Conservation (phyloP, 1,139 yeast genomes). For the Pichia sp. region DNA sequence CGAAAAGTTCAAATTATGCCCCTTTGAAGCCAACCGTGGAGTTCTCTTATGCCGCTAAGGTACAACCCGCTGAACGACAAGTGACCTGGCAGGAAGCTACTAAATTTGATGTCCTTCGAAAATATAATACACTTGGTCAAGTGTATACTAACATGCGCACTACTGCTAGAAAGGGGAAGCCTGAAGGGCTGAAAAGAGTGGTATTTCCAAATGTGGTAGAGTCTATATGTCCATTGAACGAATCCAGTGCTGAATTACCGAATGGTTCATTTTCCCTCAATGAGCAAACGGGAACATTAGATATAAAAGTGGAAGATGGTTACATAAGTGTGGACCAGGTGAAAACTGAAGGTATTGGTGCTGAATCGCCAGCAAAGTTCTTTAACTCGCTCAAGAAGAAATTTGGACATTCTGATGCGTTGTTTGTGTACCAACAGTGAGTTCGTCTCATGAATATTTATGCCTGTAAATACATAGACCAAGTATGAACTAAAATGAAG, state of each 20-base stretch:
- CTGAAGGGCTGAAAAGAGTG: constrained; percentile 34
- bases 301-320: constrained; percentile 40
- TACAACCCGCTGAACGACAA: constrained; percentile 34
- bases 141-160: constrained; percentile 40
- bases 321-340: constrained; percentile 30
- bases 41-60: constrained; percentile 54
- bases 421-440: too few species aligned
- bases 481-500: too few species aligned
- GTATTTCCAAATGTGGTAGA: constrained; percentile 30
- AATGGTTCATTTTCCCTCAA: constrained; percentile 7
- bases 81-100: constrained; percentile 39
- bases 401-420: constrained; percentile 28
- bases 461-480: too few species aligned
- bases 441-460: too few species aligned
- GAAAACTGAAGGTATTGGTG: constrained; percentile 49
- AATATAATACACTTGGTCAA: constrained; percentile 53
- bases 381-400: constrained; percentile 37
- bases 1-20: constrained; percentile 11
- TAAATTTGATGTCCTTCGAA: constrained; percentile 36
- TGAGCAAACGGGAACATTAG: constrained; percentile 20
- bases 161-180: constrained; percentile 11
- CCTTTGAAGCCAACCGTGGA: constrained; percentile 26
- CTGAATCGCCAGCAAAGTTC: constrained; percentile 41
- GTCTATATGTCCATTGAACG: background rate
- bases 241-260: constrained; percentile 3